These are phyloP conservation scores for Chrysosporium keratinophilum DNA, from an alignment of 2,329 filamentous ascomycete genomes.

Conservation along the genomic window DNA sequence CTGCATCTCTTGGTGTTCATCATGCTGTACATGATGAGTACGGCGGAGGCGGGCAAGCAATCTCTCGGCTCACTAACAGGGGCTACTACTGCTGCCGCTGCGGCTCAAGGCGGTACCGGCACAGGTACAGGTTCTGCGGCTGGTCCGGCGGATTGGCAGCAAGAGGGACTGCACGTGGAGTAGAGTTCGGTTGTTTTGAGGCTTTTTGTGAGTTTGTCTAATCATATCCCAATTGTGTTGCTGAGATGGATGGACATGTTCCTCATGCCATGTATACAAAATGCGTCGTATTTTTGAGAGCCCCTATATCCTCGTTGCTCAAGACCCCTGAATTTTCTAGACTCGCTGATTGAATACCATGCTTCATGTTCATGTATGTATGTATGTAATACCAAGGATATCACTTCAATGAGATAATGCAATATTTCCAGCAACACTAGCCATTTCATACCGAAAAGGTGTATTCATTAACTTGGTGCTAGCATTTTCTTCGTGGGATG, in stretches of 20 bases:
- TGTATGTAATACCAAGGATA: too few species aligned
- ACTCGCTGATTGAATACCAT: background rate
- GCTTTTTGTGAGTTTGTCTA: background rate
- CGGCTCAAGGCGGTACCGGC: background rate
- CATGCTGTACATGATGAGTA: conserved; percentile 69
- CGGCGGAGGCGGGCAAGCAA: conserved; percentile 8
- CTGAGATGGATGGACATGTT: background rate
- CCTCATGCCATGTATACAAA: background rate
- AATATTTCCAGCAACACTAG: too few species aligned
- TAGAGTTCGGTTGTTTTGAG: background rate
- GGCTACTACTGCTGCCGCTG: background rate
- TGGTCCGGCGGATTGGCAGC: conserved; percentile 5
- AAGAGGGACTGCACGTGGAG: background rate
- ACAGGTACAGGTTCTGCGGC: background rate
- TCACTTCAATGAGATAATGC: too few species aligned
- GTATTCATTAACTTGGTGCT: too few species aligned
- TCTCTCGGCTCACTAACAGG: conserved; percentile 1
- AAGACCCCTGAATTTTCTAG: background rate
- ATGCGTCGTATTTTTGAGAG: background rate
- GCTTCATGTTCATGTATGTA: background rate
- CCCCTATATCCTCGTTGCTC: background rate
- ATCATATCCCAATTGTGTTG: background rate
- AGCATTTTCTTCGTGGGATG: too few species aligned
- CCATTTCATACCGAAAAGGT: too few species aligned
- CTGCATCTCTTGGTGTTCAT: conserved; percentile 81